A percentile compares a stretch with the other conserved stretches of the same genome.
phyloP scores from a whole-genome alignment of 352 stramenopile species.

The Thraustochytrium sp. region DNA sequence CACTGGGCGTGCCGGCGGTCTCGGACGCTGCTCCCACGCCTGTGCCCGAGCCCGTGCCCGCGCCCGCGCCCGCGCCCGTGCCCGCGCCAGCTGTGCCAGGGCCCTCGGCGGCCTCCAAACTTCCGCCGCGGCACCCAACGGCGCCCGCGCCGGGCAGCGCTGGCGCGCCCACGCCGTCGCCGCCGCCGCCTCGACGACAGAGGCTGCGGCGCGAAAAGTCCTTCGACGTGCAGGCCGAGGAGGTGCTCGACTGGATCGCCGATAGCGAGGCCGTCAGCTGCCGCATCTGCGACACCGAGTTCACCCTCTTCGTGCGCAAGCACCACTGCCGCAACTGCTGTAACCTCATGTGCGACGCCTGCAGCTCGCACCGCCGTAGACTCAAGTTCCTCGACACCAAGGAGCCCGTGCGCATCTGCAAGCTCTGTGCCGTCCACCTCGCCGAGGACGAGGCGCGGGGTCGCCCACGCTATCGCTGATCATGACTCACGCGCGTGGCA shows the following conservation, averaged over 20 bases:
- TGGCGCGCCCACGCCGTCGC: background rate
- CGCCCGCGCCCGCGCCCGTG: background rate
- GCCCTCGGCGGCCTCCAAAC: background rate
- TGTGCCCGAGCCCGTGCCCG: background rate
- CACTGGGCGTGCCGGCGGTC: no score
- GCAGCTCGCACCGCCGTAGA: constrained; percentile 57
- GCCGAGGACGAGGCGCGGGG: background rate
- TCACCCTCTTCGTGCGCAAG: constrained; percentile 65
- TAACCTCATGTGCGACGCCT: constrained; percentile 68
- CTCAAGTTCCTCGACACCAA: constrained; percentile 5
- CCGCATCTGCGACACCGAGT: constrained; percentile 69
- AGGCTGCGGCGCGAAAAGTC: background rate
- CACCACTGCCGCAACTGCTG: constrained; percentile 71
- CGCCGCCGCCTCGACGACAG: background rate
- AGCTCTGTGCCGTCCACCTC: background rate
- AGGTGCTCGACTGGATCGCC: constrained; percentile 63
- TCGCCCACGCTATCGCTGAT: no score
- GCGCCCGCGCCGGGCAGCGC: background rate
- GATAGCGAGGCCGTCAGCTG: constrained; percentile 63
- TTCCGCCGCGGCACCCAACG: background rate
- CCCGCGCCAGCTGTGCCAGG: background rate
- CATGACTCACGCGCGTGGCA: no score
- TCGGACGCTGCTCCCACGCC: background rate
- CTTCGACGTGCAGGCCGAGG: constrained; percentile 20
- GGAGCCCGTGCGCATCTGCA: constrained; percentile 22